Conservation (phyloP, 306 rosid species). For the Prunus padus region DNA sequence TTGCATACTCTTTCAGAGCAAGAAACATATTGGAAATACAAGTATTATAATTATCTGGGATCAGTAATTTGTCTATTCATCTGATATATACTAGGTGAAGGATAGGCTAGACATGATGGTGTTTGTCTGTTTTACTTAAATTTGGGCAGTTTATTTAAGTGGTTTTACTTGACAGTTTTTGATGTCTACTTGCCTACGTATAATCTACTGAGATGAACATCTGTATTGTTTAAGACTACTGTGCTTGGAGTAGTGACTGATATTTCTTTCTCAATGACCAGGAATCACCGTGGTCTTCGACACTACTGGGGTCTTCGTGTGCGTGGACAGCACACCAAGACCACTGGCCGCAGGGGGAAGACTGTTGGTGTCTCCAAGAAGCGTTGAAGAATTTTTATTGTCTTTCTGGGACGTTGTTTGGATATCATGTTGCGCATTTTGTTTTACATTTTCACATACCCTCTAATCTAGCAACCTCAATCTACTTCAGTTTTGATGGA, state of each 20-base stretch:
- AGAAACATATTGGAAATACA: background rate
- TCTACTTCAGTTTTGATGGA: slow-evolving; percentile 27
- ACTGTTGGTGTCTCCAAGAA: slow-evolving; percentile 99
- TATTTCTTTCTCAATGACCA: slow-evolving; percentile 31
- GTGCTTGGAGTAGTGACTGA: background rate
- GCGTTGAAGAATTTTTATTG: slow-evolving; percentile 42
- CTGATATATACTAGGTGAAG: background rate
- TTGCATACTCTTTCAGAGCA: background rate
- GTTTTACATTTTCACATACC: slow-evolving; percentile 15
- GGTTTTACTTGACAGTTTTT: background rate
- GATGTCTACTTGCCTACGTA: background rate
- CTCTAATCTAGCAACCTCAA: slow-evolving; percentile 18
- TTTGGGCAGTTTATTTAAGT: background rate
- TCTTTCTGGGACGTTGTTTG: background rate
- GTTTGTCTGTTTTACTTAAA: background rate
- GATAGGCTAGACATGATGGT: too few species aligned
- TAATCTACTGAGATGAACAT: background rate
- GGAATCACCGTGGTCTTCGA: slow-evolving; percentile 98
- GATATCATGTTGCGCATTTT: slow-evolving; percentile 22
- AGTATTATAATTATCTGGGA: background rate
- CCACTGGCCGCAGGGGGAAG: slow-evolving; percentile 96
- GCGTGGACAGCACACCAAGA: slow-evolving; percentile 99
- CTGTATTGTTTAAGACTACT: background rate
- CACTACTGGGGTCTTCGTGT: slow-evolving; percentile 99
- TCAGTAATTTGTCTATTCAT: background rate